Conservation (phyloP, 2,329 filamentous ascomycete species). For the Endoconidiophora polonica region DNA sequence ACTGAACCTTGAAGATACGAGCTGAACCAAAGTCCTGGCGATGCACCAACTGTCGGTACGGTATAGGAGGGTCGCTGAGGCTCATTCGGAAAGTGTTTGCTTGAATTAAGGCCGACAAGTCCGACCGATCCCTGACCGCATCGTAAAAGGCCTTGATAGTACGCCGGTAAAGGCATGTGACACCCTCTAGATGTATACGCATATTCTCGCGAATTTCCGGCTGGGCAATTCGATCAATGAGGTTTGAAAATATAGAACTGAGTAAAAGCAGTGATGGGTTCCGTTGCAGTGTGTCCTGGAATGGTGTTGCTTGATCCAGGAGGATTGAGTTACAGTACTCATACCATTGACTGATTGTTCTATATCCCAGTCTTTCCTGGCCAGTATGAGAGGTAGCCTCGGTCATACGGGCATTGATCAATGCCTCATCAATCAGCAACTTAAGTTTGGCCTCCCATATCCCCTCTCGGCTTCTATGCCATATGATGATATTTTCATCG, state of each 20-base stretch:
- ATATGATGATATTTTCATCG: constrained; percentile 89
- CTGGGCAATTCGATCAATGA: constrained; percentile 35
- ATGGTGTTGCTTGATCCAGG: constrained; percentile 29
- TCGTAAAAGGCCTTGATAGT: neutral
- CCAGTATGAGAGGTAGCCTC: constrained; percentile 8
- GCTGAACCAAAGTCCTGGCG: constrained; percentile 30
- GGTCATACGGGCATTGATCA: constrained; percentile 27
- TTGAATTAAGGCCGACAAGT: neutral
- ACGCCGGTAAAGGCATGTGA: constrained; percentile 21
- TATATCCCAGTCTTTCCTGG: no score
- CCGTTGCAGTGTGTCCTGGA: constrained; percentile 28
- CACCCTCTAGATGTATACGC: constrained; percentile 31
- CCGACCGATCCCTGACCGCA: neutral
- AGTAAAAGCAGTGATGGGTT: constrained; percentile 34
- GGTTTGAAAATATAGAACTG: constrained; percentile 30
- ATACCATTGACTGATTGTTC: constrained; percentile 1
- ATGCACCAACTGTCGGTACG: constrained; percentile 5
- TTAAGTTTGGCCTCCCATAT: constrained; percentile 67
- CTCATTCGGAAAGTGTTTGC: no score
- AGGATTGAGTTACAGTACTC: constrained; percentile 27
- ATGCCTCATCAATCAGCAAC: constrained; percentile 57
- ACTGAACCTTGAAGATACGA: constrained; percentile 90
- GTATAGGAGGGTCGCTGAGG: constrained; percentile 2
- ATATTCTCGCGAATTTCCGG: constrained; percentile 31
- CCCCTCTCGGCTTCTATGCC: constrained; percentile 72